These are phyloP conservation scores for Fragaria nilgerrensis DNA, from an alignment of 306 rosid species.

Conservation along the genomic window DNA sequence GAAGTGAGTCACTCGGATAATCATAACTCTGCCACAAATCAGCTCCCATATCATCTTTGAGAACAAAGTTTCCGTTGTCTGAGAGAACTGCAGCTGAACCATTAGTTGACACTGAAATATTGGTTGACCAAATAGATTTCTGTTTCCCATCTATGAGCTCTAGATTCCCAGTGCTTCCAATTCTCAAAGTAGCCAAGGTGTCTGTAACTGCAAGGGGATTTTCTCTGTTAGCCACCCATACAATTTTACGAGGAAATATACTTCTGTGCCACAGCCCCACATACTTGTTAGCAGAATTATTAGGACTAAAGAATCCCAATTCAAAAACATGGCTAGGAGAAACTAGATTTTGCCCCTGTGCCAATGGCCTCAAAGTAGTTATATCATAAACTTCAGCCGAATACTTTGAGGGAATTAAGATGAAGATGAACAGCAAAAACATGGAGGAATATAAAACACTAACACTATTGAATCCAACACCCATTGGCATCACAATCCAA, in stretches of 20 bases:
- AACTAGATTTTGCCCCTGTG: slow-evolving; percentile 11
- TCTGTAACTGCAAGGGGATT: not conserved
- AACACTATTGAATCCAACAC: no score
- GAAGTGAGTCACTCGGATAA: slow-evolving; percentile 32
- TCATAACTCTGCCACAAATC: slow-evolving; percentile 40
- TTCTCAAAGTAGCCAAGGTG: not conserved
- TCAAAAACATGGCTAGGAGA: slow-evolving; percentile 23
- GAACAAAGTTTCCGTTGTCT: slow-evolving; percentile 25
- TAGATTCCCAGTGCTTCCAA: slow-evolving; percentile 28
- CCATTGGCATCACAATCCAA: no score
- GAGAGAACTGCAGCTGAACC: slow-evolving; percentile 27
- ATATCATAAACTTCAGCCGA: no score
- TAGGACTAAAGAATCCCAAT: slow-evolving; percentile 41
- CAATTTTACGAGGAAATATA: slow-evolving; percentile 9
- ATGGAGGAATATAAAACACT: no score
- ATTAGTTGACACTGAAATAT: not conserved
- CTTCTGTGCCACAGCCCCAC: slow-evolving; percentile 42
- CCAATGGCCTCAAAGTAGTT: no score
- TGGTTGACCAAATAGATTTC: slow-evolving; percentile 13
- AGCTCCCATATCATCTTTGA: not conserved
- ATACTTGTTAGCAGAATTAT: slow-evolving; percentile 25
- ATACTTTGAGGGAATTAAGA: no score
- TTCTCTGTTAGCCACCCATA: not conserved
- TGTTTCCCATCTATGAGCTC: slow-evolving; percentile 26
- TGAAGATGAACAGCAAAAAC: no score